phyloP scores from a whole-genome alignment of 768 basidiomycete species.

The Psilocybe cyanescens region DNA sequence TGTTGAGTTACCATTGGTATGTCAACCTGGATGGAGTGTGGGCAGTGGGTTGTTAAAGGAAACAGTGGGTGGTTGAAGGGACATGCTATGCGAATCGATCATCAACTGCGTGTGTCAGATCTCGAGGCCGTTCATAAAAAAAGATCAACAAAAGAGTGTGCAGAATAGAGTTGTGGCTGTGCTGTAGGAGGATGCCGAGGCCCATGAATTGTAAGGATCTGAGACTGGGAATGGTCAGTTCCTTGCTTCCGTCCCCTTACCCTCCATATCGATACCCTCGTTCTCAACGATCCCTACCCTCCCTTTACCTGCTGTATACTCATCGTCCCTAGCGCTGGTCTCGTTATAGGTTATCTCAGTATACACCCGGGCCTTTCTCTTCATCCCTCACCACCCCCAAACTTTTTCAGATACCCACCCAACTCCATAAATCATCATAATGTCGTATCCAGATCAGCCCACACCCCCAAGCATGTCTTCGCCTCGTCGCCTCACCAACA shows the following conservation, averaged over 20 bases:
- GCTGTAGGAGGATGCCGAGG: conserved; percentile 11
- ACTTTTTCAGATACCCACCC: conserved; percentile 25
- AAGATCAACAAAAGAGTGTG: background rate
- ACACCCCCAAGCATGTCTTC: conserved; percentile 69
- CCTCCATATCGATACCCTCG: conserved; percentile 41
- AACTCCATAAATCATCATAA: conserved; percentile 38
- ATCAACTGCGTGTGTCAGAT: background rate
- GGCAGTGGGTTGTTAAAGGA: too few relatives aligned
- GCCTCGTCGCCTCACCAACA: conserved; percentile 79
- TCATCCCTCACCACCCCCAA: conserved; percentile 21
- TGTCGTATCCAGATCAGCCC: conserved; percentile 68
- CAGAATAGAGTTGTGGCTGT: conserved; percentile 20
- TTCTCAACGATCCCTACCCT: conserved; percentile 27
- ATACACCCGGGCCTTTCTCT: conserved; percentile 19
- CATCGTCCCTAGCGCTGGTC: conserved; percentile 47
- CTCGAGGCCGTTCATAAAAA: background rate
- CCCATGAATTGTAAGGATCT: conserved; percentile 3
- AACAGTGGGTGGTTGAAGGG: too few relatives aligned
- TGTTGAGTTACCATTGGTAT: too few relatives aligned
- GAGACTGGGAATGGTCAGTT: background rate
- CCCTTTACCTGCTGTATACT: conserved; percentile 26
- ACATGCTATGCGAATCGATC: background rate
- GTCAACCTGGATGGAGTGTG: too few relatives aligned
- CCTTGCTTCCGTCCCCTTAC: conserved; percentile 19
- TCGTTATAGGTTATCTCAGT: conserved; percentile 35